Evolutionary conservation across 2,329 filamentous ascomycete species (phyloP).

Genomic region (Lojkania enalia): DNA sequence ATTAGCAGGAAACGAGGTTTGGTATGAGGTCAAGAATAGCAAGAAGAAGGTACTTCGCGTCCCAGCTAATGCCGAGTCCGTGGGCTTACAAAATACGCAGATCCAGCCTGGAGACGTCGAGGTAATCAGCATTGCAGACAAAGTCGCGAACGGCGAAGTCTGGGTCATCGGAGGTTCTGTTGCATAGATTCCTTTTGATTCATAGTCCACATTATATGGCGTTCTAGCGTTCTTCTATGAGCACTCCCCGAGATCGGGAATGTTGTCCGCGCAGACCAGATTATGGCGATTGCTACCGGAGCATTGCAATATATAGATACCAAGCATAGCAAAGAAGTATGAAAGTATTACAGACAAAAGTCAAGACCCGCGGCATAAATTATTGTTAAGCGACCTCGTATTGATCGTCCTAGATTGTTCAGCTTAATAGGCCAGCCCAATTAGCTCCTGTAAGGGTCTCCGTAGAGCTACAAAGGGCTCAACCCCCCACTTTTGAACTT

Average conservation of each 20-base stretch:
- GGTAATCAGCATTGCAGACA: slow-evolving; percentile 72
- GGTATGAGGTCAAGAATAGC: slow-evolving; percentile 77
- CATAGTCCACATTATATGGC: not conserved
- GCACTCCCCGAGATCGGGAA: not conserved
- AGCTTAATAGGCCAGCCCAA: slow-evolving; percentile 7
- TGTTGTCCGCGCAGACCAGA: not conserved
- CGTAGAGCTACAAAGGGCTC: not conserved
- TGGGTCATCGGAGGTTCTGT: slow-evolving; percentile 72
- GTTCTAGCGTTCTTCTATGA: not conserved
- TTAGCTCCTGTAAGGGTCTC: not conserved
- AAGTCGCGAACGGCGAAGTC: slow-evolving; percentile 85
- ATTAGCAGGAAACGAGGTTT: slow-evolving; percentile 70
- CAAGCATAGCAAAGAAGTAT: slow-evolving; percentile 1
- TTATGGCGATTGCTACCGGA: not conserved
- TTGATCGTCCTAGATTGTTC: slow-evolving; percentile 6
- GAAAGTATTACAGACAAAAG: too few species aligned
- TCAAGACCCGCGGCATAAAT: too few species aligned
- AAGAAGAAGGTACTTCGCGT: slow-evolving; percentile 60
- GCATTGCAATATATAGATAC: slow-evolving; percentile 1
- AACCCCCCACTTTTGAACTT: slow-evolving; percentile 4
- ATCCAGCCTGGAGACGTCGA: slow-evolving; percentile 80
- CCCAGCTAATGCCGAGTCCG: slow-evolving; percentile 4
- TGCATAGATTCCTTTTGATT: slow-evolving; percentile 29
- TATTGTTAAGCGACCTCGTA: slow-evolving; percentile 4
- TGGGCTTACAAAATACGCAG: slow-evolving; percentile 44